Evolutionary conservation across 441 rosid species (phyloP).

Genomic region (Pelargonium exstipulatum): DNA sequence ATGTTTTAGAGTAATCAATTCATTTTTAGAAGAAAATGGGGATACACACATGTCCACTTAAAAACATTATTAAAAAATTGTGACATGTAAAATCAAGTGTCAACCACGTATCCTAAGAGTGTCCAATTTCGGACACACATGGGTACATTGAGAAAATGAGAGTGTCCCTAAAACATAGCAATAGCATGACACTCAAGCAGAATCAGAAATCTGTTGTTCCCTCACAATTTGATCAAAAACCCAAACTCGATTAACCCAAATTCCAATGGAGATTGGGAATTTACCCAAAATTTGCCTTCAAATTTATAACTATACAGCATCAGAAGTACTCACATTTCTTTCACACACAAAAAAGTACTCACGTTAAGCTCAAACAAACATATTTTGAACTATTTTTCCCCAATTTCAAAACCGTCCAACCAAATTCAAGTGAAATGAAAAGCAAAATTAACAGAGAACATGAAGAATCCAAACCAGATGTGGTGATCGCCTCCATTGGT

Average conservation of each 20-base stretch:
- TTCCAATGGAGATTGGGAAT: background rate
- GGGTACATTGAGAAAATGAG: too few species aligned
- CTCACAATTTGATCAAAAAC: background rate
- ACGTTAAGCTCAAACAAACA: background rate
- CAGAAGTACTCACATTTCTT: background rate
- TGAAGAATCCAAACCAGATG: constrained; percentile 40
- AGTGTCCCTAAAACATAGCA: too few species aligned
- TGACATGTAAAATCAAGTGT: too few species aligned
- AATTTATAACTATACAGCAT: background rate
- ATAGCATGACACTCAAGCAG: background rate
- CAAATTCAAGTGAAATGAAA: background rate
- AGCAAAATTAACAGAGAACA: background rate
- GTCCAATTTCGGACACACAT: too few species aligned
- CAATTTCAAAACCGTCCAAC: too few species aligned
- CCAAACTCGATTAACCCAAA: background rate
- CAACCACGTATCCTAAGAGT: too few species aligned
- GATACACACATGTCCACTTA: too few species aligned
- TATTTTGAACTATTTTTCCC: background rate
- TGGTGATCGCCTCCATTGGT: constrained; percentile 60
- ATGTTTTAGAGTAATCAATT: too few species aligned
- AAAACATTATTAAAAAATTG: too few species aligned
- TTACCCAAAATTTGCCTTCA: background rate
- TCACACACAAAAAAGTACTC: background rate
- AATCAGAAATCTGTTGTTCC: background rate
- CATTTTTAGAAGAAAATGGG: too few species aligned